Evolutionary conservation across 305 asterid genomes (phyloP).

Genomic region (Caryopteris hybrid): DNA sequence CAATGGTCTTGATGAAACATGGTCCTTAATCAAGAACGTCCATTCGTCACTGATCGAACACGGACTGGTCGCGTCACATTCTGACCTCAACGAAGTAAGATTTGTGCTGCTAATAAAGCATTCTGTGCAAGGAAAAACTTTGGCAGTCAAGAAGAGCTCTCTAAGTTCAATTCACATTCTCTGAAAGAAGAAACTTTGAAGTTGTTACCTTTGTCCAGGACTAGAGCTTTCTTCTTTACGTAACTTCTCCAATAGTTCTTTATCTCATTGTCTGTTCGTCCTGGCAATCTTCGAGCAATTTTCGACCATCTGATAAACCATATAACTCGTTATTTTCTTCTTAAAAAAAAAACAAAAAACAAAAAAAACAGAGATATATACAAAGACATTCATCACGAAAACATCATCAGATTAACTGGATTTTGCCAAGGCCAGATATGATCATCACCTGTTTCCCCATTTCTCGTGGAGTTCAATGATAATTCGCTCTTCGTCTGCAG

Average conservation of each 20-base stretch:
- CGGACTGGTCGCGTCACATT: conserved; percentile 18
- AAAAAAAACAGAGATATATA: too few species aligned
- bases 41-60: conserved; percentile 18
- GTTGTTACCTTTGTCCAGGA: conserved; percentile 30
- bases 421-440: neutral
- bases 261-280: conserved; percentile 77
- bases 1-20: conserved; percentile 2
- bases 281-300: conserved; percentile 63
- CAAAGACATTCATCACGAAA: neutral
- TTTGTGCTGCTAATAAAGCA: conserved; percentile 4
- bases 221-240: conserved; percentile 38
- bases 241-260: conserved; percentile 75
- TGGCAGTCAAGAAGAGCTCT: neutral
- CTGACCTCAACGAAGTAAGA: conserved; percentile 8
- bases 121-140: conserved; percentile 11
- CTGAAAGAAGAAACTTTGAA: neutral
- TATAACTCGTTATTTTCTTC: neutral
- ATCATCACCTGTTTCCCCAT: conserved; percentile 68
- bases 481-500: conserved; percentile 46
- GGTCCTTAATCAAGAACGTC: conserved; percentile 7
- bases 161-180: neutral
- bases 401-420: neutral
- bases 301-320: conserved; percentile 55
- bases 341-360: too few species aligned
- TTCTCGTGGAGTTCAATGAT: conserved; percentile 56